Evolutionary conservation across 2,329 filamentous ascomycete genomes (phyloP).

Genomic region (Beauveria caledonica): DNA sequence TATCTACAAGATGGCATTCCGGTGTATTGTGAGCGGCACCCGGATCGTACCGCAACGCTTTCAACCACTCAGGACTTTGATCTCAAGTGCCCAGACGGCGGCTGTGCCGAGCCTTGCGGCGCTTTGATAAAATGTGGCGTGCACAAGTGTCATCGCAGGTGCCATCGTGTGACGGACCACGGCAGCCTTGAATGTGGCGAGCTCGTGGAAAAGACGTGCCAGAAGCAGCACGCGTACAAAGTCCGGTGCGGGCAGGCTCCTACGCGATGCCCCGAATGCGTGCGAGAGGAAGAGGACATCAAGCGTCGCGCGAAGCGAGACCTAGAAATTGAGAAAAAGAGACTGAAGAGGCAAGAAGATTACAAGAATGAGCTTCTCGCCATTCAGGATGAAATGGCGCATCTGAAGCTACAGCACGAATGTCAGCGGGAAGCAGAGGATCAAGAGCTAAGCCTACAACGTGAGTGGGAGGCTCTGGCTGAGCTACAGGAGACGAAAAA

Average conservation of each 20-base stretch:
- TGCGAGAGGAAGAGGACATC: constrained; percentile 36
- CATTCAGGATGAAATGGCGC: constrained; percentile 46
- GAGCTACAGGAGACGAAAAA: constrained; percentile 27
- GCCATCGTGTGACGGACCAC: constrained; percentile 56
- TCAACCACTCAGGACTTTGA: constrained; percentile 50
- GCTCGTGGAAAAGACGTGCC: constrained; percentile 37
- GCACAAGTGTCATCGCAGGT: constrained; percentile 52
- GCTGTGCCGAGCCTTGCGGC: constrained; percentile 53
- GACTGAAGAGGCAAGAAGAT: constrained; percentile 33
- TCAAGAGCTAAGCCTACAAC: constrained; percentile 33
- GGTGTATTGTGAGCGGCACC: constrained; percentile 52
- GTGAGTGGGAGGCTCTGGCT: constrained; percentile 39
- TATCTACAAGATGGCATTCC: constrained; percentile 54
- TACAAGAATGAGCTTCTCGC: constrained; percentile 38
- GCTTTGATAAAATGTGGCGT: constrained; percentile 44
- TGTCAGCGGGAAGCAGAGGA: constrained; percentile 36
- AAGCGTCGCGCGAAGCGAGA: constrained; percentile 37
- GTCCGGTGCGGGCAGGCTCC: constrained; percentile 36
- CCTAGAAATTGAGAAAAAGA: constrained; percentile 40
- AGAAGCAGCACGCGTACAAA: constrained; percentile 39
- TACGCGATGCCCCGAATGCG: constrained; percentile 42
- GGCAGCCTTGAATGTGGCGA: constrained; percentile 32
- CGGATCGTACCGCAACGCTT: constrained; percentile 38
- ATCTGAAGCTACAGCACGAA: constrained; percentile 34
- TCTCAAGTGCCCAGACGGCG: constrained; percentile 56